phyloP scores from a whole-genome alignment of 768 basidiomycete genomes.

The Tulasnella sp. region DNA sequence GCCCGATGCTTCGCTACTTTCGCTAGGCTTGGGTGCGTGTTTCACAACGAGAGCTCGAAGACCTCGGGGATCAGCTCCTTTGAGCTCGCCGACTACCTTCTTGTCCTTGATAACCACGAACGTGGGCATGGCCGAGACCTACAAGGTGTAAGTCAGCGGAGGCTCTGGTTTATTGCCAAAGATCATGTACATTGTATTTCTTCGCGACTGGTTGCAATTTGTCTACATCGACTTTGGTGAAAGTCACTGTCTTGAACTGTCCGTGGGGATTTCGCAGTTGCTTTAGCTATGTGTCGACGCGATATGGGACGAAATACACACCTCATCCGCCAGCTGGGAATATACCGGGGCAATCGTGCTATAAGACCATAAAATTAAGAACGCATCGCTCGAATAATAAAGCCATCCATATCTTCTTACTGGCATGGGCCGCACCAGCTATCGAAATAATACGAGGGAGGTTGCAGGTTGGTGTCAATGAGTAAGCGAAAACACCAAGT shows the following conservation, averaged over 20 bases:
- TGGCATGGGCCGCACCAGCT: constrained; percentile 18
- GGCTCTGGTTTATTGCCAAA: too few species aligned
- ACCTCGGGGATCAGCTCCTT: background rate
- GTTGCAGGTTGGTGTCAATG: background rate
- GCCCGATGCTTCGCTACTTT: background rate
- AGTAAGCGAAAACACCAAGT: background rate
- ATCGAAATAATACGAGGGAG: background rate
- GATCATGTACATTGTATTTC: constrained; percentile 21
- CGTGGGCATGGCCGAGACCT: constrained; percentile 25
- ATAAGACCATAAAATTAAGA: background rate
- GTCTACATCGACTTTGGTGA: constrained; percentile 25
- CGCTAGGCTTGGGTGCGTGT: constrained; percentile 21
- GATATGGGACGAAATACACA: background rate
- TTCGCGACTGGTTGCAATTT: constrained; percentile 22
- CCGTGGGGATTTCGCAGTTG: background rate
- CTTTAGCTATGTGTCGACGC: background rate
- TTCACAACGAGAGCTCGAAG: constrained; percentile 13
- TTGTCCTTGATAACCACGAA: constrained; percentile 27
- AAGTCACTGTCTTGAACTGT: constrained; percentile 21
- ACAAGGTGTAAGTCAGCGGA: background rate
- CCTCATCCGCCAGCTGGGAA: constrained; percentile 8
- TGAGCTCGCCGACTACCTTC: constrained; percentile 22
- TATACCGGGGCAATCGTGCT: constrained; percentile 13
- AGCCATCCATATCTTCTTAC: background rate
- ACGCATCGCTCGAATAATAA: background rate